Percentiles rank a stretch among this genome's conserved stretches.
phyloP scores from a whole-genome alignment of 2,329 filamentous ascomycete species.

The Hymenoscyphus repandus region DNA sequence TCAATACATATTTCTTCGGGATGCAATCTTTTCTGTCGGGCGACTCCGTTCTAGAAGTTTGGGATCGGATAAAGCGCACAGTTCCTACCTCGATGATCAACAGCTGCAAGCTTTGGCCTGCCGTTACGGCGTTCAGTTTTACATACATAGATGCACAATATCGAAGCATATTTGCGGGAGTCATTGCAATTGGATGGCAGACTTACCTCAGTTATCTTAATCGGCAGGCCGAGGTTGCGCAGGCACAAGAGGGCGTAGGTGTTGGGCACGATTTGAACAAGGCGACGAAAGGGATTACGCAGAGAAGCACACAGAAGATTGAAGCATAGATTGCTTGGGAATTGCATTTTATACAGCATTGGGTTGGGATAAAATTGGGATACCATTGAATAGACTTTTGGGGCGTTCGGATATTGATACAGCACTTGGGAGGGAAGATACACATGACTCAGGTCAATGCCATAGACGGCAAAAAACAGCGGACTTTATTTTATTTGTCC shows the following conservation, averaged over 20 bases:
- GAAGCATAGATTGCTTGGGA: conserved; percentile 2
- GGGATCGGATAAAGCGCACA: conserved; percentile 66
- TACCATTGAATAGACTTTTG: background rate
- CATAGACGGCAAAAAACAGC: too few relatives aligned
- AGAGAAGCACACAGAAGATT: conserved; percentile 1
- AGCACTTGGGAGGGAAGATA: background rate
- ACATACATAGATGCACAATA: conserved; percentile 77
- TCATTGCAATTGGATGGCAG: conserved; percentile 86
- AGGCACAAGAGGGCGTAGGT: conserved; percentile 20
- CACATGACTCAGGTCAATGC: background rate
- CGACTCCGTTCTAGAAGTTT: conserved; percentile 55
- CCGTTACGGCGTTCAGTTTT: conserved; percentile 80
- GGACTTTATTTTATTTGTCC: too few relatives aligned
- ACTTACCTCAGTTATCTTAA: conserved; percentile 83
- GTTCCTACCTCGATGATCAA: conserved; percentile 74
- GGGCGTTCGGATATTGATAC: background rate
- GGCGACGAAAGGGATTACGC: background rate
- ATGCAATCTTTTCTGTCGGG: conserved; percentile 72
- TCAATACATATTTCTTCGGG: conserved; percentile 80
- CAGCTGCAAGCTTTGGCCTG: conserved; percentile 82
- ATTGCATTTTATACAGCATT: too few relatives aligned
- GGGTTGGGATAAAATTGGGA: background rate
- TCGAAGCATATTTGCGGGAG: conserved; percentile 71
- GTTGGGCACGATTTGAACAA: conserved; percentile 2
- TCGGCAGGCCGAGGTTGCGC: conserved; percentile 58